Evolutionary conservation across 1,284 basidiomycete species (phyloP).

Genomic region (Austropuccinia psidii): DNA sequence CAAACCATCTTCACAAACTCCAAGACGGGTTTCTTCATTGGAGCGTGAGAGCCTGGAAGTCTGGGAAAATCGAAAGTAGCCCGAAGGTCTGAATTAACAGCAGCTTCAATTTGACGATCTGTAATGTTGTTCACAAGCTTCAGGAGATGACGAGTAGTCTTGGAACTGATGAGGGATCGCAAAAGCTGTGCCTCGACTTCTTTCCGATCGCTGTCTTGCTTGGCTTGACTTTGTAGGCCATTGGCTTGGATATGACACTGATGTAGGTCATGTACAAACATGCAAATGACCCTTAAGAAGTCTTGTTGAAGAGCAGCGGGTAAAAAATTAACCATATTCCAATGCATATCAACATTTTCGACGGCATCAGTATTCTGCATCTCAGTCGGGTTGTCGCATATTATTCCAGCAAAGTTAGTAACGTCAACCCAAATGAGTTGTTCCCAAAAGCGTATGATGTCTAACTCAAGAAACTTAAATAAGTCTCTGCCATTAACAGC

Average conservation of each 20-base stretch:
- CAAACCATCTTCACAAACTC: conserved; percentile 86
- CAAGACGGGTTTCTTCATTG: conserved; percentile 66
- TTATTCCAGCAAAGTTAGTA: conserved; percentile 84
- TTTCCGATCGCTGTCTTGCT: conserved; percentile 54
- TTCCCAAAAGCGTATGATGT: conserved; percentile 86
- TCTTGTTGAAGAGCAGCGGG: conserved; percentile 72
- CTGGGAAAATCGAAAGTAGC: conserved; percentile 63
- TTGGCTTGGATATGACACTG: conserved; percentile 58
- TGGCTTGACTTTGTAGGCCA: conserved; percentile 54
- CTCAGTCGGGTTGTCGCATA: conserved; percentile 62
- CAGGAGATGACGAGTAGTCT: conserved; percentile 73
- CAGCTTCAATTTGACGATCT: conserved; percentile 53
- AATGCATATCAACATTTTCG: conserved; percentile 68
- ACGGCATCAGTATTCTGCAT: not conserved
- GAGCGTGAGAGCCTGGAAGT: conserved; percentile 75
- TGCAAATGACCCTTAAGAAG: conserved; percentile 67
- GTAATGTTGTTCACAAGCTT: conserved; percentile 63
- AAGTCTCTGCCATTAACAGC: conserved; percentile 91
- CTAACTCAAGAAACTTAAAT: conserved; percentile 85
- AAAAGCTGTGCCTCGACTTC: conserved; percentile 58
- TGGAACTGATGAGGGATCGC: conserved; percentile 67
- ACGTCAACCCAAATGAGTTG: conserved; percentile 92
- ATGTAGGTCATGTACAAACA: conserved; percentile 80
- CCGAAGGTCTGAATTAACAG: conserved; percentile 56
- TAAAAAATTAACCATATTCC: conserved; percentile 90